Percentiles rank a stretch among this genome's conserved stretches.
These are phyloP conservation scores for Excoecaria agallocha DNA, from an alignment of 345 rosid genomes.

Conservation along the genomic window DNA sequence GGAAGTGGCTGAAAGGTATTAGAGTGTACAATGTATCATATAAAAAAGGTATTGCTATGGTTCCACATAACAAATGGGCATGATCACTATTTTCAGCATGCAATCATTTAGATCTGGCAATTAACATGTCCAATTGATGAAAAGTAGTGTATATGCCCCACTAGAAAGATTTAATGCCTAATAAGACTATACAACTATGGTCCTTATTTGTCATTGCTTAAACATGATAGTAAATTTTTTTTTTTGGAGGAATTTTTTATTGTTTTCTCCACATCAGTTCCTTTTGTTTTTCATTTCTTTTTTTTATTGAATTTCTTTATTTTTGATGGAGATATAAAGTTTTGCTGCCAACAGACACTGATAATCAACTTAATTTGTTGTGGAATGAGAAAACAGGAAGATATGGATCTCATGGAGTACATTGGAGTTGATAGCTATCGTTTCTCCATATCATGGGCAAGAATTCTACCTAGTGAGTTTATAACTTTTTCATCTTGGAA, in stretches of 20 bases:
- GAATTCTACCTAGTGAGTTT: conserved; percentile 69
- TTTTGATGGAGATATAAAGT: not conserved
- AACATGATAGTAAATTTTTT: not conserved
- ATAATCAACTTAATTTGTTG: conserved; percentile 10
- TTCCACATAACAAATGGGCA: too few relatives aligned
- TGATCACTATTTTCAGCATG: too few relatives aligned
- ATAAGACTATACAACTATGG: not conserved
- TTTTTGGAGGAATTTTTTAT: not conserved
- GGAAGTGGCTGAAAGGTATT: too few relatives aligned
- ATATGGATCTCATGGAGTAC: conserved; percentile 49
- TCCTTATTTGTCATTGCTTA: too few relatives aligned
- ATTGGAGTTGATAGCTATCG: conserved; percentile 68
- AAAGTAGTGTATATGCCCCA: too few relatives aligned
- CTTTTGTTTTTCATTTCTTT: not conserved
- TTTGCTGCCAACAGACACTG: not conserved
- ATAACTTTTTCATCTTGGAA: not conserved
- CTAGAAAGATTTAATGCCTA: not conserved
- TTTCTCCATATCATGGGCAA: conserved; percentile 80
- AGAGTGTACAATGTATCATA: too few relatives aligned
- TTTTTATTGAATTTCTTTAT: not conserved
- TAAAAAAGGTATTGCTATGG: too few relatives aligned
- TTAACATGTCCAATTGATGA: too few relatives aligned
- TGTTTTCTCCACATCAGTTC: not conserved
- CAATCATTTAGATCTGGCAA: too few relatives aligned
- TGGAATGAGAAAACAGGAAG: conserved; percentile 44